A percentile compares a stretch with the other conserved stretches of the same genome.
Conservation (phyloP, 768 basidiomycete species). For the Tylopilus rubrobrunneus region DNA sequence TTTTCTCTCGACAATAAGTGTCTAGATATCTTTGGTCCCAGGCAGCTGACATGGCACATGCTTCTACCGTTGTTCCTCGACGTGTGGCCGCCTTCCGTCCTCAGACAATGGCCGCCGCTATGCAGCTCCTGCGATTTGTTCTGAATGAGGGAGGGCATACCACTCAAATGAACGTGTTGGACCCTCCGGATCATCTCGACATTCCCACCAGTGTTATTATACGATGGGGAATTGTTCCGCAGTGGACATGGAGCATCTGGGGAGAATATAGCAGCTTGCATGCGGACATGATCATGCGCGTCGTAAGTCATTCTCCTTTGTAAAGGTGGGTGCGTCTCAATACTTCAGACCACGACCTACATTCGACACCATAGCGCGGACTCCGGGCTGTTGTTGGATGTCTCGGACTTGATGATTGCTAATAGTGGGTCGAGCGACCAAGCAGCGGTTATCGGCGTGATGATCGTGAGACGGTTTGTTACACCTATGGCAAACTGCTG, state of each 20-base stretch:
- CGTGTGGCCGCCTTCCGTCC: conserved; percentile 38
- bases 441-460: conserved; percentile 20
- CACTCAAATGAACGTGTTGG: conserved; percentile 2
- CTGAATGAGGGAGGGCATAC: conserved; percentile 28
- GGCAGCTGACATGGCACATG: conserved; percentile 19
- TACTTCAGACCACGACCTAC: conserved; percentile 49
- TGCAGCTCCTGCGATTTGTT: conserved; percentile 42
- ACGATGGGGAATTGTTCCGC: conserved; percentile 52
- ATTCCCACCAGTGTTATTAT: conserved; percentile 48
- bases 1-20: neutral
- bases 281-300: conserved; percentile 43
- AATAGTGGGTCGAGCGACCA: neutral
- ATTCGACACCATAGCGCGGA: conserved; percentile 37
- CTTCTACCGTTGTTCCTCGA: neutral
- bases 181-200: conserved; percentile 32
- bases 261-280: conserved; percentile 47
- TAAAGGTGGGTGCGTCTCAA: neutral
- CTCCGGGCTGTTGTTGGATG: neutral
- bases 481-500: neutral
- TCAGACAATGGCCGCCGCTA: conserved; percentile 40
- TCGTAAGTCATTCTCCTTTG: conserved; percentile 38
- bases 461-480: conserved; percentile 22
- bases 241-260: conserved; percentile 69
- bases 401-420: neutral
- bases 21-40: conserved; percentile 6